phyloP scores from a whole-genome alignment of 495 filamentous ascomycete species.

The Chaetomium tenue region DNA sequence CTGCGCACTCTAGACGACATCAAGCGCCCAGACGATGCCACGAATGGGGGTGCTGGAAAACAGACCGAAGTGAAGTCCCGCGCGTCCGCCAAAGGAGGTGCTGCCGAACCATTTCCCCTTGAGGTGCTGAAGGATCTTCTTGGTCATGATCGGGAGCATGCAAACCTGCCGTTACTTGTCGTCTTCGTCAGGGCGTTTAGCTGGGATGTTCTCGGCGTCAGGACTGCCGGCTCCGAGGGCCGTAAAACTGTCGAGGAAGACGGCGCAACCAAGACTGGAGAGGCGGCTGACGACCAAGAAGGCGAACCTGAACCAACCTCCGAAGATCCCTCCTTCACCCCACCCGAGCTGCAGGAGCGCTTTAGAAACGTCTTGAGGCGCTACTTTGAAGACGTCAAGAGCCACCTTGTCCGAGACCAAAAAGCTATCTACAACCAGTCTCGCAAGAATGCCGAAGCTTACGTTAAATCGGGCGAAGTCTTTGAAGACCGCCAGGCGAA shows the following conservation, averaged over 20 bases:
- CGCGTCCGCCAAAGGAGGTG: conserved; percentile 52
- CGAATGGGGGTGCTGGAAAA: conserved; percentile 55
- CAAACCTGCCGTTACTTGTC: conserved; percentile 85
- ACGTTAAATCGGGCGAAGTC: conserved; percentile 97
- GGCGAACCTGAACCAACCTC: conserved; percentile 43
- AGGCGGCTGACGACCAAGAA: conserved; percentile 51
- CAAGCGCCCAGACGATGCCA: conserved; percentile 76
- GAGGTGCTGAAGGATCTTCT: conserved; percentile 96
- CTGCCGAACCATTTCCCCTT: conserved; percentile 83
- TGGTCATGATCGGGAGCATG: conserved; percentile 87
- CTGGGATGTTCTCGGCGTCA: conserved; percentile 90
- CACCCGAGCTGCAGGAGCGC: conserved; percentile 74
- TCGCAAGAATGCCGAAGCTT: conserved; percentile 93
- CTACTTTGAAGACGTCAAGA: conserved; percentile 92
- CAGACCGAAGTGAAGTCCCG: conserved; percentile 55
- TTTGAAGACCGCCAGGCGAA: conserved; percentile 97
- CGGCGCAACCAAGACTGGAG: conserved; percentile 59
- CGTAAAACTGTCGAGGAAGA: conserved; percentile 84
- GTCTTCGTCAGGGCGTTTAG: conserved; percentile 93
- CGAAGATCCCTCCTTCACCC: conserved; percentile 69
- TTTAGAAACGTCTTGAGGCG: conserved; percentile 85
- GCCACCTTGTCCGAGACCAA: conserved; percentile 84
- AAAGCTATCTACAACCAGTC: conserved; percentile 78
- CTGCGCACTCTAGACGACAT: conserved; percentile 88
- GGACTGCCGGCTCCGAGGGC: conserved; percentile 63